Evolutionary conservation across 2,329 filamentous ascomycete genomes (phyloP), one percentile per base, ranked within the genome.

Genomic region (Rhynchosporium secalis): DNA sequence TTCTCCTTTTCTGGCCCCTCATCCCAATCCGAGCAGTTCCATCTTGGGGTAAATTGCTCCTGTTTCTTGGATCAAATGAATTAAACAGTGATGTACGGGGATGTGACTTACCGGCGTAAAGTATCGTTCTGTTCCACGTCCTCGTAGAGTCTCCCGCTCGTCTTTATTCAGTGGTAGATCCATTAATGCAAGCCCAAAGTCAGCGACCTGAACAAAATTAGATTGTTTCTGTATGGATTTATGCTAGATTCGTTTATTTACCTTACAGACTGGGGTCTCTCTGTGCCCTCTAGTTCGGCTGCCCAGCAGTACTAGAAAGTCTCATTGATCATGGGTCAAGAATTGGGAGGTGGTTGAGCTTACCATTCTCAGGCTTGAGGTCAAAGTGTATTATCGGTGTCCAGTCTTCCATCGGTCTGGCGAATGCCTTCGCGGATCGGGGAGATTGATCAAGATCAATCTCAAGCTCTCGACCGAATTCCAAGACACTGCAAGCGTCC

Each of bases 351-450:
- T 20, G 20, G 13, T 1, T 10, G 7, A 43, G 29, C 56, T 40
- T 59, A 59, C 56, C 15, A 51, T 59, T 59, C 3, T 40, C 45
- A 28, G 46, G 46, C 28, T 51, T 59, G 28, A 59, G 28, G 26
- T 59, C 56, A 10, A 36, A 51, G 43, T 59, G 56, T 6, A 59
- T 1, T 20, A 59, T 8, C 4, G 15, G 3, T 3, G 38, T 13
- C 56, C 56, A 59, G 10, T 43, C 12, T n/a, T 10, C 13, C 3
- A 6, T 13, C n/a, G 8, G 38, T 12, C 41, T 33, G 5, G 5
- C 45, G 13, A 12, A 3, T 12, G 56, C 36, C n/a, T 20, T 9
- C 15, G 4, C 45, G 4, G 13, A 38, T 1, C 43, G 7, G 6
- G 52, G 52, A 20, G 20, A 20, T 20, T 20, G 20, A 56, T 56